Percentiles rank a stretch among this genome's conserved stretches.
Conservation (phyloP, 129 eudicot species). For the Centella asiatica region DNA sequence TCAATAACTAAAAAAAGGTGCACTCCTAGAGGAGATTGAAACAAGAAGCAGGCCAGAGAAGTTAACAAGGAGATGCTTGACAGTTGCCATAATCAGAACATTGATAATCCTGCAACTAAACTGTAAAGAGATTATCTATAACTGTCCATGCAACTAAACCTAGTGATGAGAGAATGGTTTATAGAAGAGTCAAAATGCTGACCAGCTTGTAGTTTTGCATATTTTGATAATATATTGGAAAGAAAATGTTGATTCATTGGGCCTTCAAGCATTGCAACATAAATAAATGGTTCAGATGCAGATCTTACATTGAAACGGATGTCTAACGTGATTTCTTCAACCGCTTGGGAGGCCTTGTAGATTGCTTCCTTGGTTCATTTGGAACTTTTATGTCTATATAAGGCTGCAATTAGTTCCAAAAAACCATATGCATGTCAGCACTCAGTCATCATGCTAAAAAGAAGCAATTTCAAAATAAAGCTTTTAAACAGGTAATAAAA, state of each 20-base stretch:
- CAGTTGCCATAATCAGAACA: too few relatives aligned
- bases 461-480: background rate
- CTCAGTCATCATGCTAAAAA: background rate
- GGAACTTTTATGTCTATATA: conserved; percentile 28
- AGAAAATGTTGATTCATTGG: background rate
- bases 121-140: too few relatives aligned
- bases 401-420: conserved; percentile 28
- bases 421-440: background rate
- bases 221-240: too few relatives aligned
- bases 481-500: background rate
- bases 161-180: too few relatives aligned
- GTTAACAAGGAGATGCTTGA: too few relatives aligned
- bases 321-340: conserved; percentile 39
- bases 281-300: background rate
- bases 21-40: too few relatives aligned
- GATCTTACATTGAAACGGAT: conserved; percentile 2
- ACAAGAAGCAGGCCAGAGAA: too few relatives aligned
- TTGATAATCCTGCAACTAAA: too few relatives aligned
- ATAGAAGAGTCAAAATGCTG: too few relatives aligned
- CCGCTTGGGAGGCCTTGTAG: conserved; percentile 42
- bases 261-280: background rate
- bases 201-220: too few relatives aligned
- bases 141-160: too few relatives aligned
- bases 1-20: too few relatives aligned
- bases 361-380: conserved; percentile 43